These are phyloP conservation scores for Coemansia sp. DNA, from an alignment of 192 early-diverging fungal species.

Conservation along the genomic window DNA sequence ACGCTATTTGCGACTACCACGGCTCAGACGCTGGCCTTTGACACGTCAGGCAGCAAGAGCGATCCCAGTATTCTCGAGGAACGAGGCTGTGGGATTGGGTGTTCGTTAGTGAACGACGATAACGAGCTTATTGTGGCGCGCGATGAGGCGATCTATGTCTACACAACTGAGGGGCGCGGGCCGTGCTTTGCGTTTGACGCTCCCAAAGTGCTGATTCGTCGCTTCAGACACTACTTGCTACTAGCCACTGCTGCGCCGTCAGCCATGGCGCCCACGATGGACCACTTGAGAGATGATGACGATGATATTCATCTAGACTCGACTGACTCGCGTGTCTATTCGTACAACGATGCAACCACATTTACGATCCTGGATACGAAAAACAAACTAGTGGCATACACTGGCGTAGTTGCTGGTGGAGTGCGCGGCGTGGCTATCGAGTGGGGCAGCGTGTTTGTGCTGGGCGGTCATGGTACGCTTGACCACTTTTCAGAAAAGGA, in stretches of 20 bases:
- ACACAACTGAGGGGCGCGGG: constrained; percentile 87
- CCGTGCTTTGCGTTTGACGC: constrained; percentile 90
- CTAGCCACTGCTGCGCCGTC: constrained; percentile 39
- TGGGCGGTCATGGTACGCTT: constrained; percentile 59
- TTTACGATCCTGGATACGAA: constrained; percentile 82
- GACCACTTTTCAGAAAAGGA: constrained; percentile 85
- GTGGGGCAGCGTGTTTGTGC: constrained; percentile 89
- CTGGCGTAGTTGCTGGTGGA: constrained; percentile 72
- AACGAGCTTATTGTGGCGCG: constrained; percentile 79
- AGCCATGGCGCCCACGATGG: constrained; percentile 23
- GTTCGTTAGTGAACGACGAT: constrained; percentile 76
- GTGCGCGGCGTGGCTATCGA: constrained; percentile 76
- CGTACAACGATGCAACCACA: constrained; percentile 52
- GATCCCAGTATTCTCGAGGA: constrained; percentile 69
- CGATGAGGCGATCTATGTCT: constrained; percentile 93
- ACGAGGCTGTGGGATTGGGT: constrained; percentile 75
- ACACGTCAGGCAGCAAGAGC: constrained; percentile 41
- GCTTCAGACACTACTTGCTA: constrained; percentile 40
- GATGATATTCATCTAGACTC: constrained; percentile 61
- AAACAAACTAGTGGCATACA: constrained; percentile 91
- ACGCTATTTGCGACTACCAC: constrained; percentile 45
- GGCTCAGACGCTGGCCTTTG: constrained; percentile 45
- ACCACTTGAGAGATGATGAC: constrained; percentile 49
- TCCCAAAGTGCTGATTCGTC: constrained; percentile 35
- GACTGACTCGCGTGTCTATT: constrained; percentile 40